These are phyloP conservation scores for Aspergillus cristatus DNA, from an alignment of 495 filamentous ascomycete species.

Conservation along the genomic window DNA sequence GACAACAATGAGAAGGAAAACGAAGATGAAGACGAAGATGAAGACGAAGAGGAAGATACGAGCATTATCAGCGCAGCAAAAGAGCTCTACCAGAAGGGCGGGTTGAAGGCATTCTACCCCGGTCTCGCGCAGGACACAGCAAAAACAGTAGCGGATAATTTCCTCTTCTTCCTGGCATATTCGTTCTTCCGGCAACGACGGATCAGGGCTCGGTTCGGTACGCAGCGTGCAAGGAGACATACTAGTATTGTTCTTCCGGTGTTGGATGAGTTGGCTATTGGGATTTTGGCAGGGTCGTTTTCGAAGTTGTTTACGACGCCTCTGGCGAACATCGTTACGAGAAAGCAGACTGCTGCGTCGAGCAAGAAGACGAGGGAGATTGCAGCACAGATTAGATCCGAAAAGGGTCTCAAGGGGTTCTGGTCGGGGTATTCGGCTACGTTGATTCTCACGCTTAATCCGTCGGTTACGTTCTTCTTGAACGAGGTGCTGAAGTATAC, in stretches of 20 bases:
- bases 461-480: constrained; percentile 76
- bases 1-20: constrained; percentile 16
- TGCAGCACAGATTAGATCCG: constrained; percentile 50
- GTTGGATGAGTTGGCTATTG: constrained; percentile 67
- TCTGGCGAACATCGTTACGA: constrained; percentile 71
- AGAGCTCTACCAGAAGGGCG: constrained; percentile 65
- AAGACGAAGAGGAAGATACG: constrained; percentile 45
- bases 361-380: constrained; percentile 44
- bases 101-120: constrained; percentile 61
- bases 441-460: constrained; percentile 76
- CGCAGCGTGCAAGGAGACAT: constrained; percentile 27
- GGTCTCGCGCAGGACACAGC: constrained; percentile 63
- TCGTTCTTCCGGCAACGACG: constrained; percentile 56
- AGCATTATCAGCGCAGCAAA: constrained; percentile 57
- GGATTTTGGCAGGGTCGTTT: constrained; percentile 67
- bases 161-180: constrained; percentile 82
- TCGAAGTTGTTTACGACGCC: constrained; percentile 75
- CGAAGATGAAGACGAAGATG: constrained; percentile 21
- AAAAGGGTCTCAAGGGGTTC: constrained; percentile 69
- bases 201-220: constrained; percentile 33
- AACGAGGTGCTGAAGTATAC: constrained; percentile 59
- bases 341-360: constrained; percentile 64
- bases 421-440: constrained; percentile 88
- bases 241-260: constrained; percentile 41
- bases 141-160: constrained; percentile 67